Percentiles rank a stretch among this genome's conserved stretches.
Evolutionary conservation across 2,329 filamentous ascomycete species (phyloP).

Genomic region (Ophiosphaerella narmari): DNA sequence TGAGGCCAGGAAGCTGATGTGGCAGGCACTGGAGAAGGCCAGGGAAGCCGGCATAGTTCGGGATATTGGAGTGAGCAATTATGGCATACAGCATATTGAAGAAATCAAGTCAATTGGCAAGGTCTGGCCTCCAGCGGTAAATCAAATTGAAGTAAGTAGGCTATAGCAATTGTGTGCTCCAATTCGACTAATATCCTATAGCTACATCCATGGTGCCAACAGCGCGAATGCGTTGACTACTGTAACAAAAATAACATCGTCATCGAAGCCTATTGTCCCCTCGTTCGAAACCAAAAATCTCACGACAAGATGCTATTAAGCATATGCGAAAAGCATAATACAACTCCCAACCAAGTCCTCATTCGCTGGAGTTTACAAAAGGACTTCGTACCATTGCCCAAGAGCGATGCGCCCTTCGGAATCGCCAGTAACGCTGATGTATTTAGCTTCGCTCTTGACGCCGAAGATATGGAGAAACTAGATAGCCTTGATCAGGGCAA

Average conservation of each 20-base stretch:
- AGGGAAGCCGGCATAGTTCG: conserved; percentile 63
- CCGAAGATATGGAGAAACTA: conserved; percentile 40
- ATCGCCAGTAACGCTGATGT: conserved; percentile 45
- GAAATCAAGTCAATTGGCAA: conserved; percentile 69
- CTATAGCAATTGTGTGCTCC: conserved; percentile 20
- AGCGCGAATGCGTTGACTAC: conserved; percentile 62
- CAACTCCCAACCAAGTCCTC: conserved; percentile 76
- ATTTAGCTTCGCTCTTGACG: conserved; percentile 43
- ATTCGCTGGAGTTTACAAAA: conserved; percentile 84
- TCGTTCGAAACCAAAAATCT: conserved; percentile 72
- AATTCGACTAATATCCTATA: conserved; percentile 38
- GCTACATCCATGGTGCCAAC: conserved; percentile 75
- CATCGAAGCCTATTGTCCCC: conserved; percentile 67
- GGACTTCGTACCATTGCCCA: conserved; percentile 51
- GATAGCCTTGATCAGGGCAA: conserved; percentile 41
- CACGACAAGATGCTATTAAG: conserved; percentile 68
- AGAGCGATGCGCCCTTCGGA: conserved; percentile 44
- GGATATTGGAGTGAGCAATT: conserved; percentile 76
- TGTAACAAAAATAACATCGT: conserved; percentile 63
- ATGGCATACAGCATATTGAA: conserved; percentile 68
- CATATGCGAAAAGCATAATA: conserved; percentile 73
- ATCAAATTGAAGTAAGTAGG: conserved; percentile 70
- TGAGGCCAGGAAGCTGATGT: conserved; percentile 64
- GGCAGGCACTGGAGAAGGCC: conserved; percentile 68
- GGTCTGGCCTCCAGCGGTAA: conserved; percentile 71